Conservation (phyloP, 441 rosid genomes). For the Pelargonium citronellum region DNA sequence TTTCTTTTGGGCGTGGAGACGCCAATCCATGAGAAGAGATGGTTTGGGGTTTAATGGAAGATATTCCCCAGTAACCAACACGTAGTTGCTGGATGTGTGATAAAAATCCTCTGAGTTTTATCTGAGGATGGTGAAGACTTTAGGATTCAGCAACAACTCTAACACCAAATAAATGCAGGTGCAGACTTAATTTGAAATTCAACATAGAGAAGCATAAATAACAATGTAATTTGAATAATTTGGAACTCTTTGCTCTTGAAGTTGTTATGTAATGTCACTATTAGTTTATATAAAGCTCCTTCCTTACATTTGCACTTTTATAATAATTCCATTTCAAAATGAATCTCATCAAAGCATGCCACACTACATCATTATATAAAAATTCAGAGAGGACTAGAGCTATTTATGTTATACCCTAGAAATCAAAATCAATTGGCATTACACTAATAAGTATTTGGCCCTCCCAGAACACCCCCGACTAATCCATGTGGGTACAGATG, state of each 20-base stretch:
- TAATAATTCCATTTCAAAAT: background rate
- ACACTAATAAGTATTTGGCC: background rate
- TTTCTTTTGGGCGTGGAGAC: conserved; percentile 81
- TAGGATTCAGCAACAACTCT: conserved; percentile 2
- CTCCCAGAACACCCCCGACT: background rate
- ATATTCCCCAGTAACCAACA: conserved; percentile 84
- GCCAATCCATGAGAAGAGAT: conserved; percentile 61
- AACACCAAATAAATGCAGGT: background rate
- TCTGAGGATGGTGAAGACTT: conserved; percentile 38
- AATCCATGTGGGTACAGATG: background rate
- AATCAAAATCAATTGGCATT: too few relatives aligned
- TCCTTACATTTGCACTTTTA: background rate
- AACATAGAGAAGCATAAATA: conserved; percentile 12
- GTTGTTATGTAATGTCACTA: background rate
- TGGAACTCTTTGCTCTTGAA: background rate
- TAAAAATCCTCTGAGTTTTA: conserved; percentile 84
- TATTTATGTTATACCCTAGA: background rate
- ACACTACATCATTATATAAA: background rate
- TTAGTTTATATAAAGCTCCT: background rate
- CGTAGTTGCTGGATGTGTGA: conserved; percentile 95
- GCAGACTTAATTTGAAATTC: conserved; percentile 10
- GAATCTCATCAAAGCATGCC: background rate
- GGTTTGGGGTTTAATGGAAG: conserved; percentile 59
- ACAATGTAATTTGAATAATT: background rate
- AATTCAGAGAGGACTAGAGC: background rate